These are phyloP conservation scores for Dichotomopilus funicola DNA, from an alignment of 2,329 filamentous ascomycete species.

Conservation along the genomic window DNA sequence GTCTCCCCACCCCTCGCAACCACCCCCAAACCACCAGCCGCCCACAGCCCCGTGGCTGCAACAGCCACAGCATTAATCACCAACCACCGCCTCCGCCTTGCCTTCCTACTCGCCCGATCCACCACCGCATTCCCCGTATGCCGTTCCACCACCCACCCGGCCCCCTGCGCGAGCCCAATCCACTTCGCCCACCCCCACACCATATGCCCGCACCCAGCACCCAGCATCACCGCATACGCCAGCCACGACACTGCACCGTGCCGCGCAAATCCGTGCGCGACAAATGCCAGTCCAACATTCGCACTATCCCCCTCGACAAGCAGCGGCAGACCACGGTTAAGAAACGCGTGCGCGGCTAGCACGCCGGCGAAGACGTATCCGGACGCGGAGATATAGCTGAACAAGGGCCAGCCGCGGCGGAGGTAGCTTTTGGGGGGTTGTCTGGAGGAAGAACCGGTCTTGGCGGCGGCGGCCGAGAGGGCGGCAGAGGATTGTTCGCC, in stretches of 20 bases:
- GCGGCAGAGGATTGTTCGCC: slow-evolving; percentile 38
- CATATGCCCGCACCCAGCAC: slow-evolving; percentile 66
- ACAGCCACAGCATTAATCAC: slow-evolving; percentile 59
- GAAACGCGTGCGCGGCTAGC: slow-evolving; percentile 62
- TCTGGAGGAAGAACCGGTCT: not conserved
- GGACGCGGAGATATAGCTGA: slow-evolving; percentile 63
- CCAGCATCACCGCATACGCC: slow-evolving; percentile 64
- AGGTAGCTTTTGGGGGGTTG: not conserved
- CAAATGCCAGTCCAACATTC: slow-evolving; percentile 76
- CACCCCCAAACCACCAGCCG: slow-evolving; percentile 71
- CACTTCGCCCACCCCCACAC: slow-evolving; percentile 82
- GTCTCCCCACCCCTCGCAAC: slow-evolving; percentile 65
- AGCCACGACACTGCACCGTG: slow-evolving; percentile 60
- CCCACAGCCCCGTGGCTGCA: slow-evolving; percentile 62
- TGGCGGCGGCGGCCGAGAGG: slow-evolving; percentile 26
- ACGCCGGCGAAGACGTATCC: slow-evolving; percentile 66
- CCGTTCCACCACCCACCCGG: slow-evolving; percentile 41
- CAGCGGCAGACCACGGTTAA: slow-evolving; percentile 71
- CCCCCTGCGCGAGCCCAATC: slow-evolving; percentile 58
- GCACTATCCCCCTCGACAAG: slow-evolving; percentile 75
- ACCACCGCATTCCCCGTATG: slow-evolving; percentile 34
- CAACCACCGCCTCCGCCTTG: slow-evolving; percentile 62
- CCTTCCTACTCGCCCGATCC: slow-evolving; percentile 41
- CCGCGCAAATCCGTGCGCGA: slow-evolving; percentile 76
- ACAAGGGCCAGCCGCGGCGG: slow-evolving; percentile 55